phyloP scores from a whole-genome alignment of 495 filamentous ascomycete genomes.

The Rostrohypoxylon terebratum region DNA sequence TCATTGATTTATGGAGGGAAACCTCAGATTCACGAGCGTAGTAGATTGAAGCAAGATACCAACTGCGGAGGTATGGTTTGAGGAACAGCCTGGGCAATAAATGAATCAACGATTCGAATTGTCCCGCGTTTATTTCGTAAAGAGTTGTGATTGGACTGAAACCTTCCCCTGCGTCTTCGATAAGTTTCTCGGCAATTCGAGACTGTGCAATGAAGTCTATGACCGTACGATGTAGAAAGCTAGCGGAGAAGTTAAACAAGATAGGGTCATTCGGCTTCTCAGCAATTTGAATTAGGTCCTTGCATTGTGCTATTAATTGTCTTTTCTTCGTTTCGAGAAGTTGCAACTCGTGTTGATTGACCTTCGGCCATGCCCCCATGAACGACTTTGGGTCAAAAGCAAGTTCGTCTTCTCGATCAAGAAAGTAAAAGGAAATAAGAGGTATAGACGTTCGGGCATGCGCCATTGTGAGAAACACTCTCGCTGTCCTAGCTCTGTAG shows the following conservation, averaged over 20 bases:
- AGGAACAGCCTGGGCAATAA: background rate
- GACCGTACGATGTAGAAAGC: background rate
- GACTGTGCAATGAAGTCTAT: background rate
- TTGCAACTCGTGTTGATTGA: background rate
- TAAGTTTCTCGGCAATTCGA: background rate
- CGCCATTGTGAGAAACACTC: background rate
- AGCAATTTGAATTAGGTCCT: background rate
- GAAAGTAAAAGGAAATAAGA: background rate
- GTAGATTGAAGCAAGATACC: background rate
- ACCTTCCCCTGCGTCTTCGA: background rate
- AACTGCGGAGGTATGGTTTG: background rate
- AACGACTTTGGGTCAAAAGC: background rate
- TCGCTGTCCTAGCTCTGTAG: background rate
- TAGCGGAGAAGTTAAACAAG: background rate
- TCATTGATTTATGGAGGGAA: background rate
- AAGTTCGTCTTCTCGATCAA: background rate
- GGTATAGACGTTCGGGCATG: background rate
- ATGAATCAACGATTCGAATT: background rate
- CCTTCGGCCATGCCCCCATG: background rate
- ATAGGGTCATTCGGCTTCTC: background rate
- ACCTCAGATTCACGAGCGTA: background rate
- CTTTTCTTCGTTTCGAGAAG: background rate
- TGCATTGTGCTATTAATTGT: background rate
- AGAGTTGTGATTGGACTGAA: background rate
- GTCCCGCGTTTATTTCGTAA: background rate